Evolutionary conservation across 2,329 filamentous ascomycete genomes (phyloP).

Genomic region (Hawksworthiomyces lignivorus): DNA sequence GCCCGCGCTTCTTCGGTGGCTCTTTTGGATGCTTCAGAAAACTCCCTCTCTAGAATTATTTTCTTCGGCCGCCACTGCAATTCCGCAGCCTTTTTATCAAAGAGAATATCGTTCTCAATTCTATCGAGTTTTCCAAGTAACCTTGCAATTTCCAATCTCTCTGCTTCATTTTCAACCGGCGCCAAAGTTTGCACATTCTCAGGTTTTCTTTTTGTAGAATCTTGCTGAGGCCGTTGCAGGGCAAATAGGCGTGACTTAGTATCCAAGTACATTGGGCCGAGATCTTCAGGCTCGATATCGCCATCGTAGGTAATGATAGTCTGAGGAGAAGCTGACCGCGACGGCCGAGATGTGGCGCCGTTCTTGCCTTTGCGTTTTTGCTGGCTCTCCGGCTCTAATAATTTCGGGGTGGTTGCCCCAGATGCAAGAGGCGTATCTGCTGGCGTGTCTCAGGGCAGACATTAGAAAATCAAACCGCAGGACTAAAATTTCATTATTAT

Average conservation of each 20-base stretch:
- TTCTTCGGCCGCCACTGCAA: conserved; percentile 55
- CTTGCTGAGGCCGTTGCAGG: conserved; percentile 46
- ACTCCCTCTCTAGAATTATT: conserved; percentile 54
- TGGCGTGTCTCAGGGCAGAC: conserved; percentile 35
- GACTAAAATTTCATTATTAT: not conserved
- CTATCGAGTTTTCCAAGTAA: conserved; percentile 65
- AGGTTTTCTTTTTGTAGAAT: conserved; percentile 29
- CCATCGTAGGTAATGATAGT: conserved; percentile 49
- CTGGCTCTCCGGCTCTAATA: conserved; percentile 26
- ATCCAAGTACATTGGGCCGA: conserved; percentile 69
- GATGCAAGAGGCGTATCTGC: conserved; percentile 42
- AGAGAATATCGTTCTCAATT: conserved; percentile 71
- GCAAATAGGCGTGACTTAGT: conserved; percentile 63
- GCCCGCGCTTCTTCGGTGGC: conserved; percentile 24
- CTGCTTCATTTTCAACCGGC: conserved; percentile 13
- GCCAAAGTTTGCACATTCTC: conserved; percentile 4
- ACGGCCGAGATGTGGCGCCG: conserved; percentile 19
- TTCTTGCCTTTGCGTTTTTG: conserved; percentile 28
- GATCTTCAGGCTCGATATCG: conserved; percentile 66
- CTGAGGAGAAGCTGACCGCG: conserved; percentile 27
- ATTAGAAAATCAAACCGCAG: not conserved
- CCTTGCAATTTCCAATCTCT: conserved; percentile 49
- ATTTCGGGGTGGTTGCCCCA: conserved; percentile 41
- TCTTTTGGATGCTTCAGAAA: conserved; percentile 37
- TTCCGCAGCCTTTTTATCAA: conserved; percentile 60